These are phyloP conservation scores for Phytophthora vignae DNA, from an alignment of 352 stramenopile genomes.

Conservation along the genomic window DNA sequence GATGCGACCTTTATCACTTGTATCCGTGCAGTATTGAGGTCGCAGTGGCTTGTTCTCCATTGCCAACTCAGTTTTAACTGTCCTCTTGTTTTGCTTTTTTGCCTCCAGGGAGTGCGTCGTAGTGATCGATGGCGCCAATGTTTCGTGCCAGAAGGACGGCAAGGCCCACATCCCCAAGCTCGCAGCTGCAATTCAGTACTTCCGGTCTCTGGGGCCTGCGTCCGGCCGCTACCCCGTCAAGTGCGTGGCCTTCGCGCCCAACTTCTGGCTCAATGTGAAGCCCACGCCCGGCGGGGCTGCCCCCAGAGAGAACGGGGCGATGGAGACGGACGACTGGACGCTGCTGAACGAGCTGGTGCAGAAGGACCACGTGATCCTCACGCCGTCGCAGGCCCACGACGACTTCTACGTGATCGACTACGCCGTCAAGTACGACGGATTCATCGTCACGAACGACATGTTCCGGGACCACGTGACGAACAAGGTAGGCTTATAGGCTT, in stretches of 20 bases:
- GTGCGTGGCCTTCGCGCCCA: conserved; percentile 81
- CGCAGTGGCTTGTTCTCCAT: neutral
- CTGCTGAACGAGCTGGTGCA: conserved; percentile 66
- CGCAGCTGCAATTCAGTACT: conserved; percentile 71
- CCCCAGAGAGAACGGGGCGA: conserved; percentile 45
- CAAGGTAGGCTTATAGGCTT: too few species aligned
- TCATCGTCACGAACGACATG: conserved; percentile 94
- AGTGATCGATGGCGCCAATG: conserved; percentile 82
- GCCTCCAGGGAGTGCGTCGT: conserved; percentile 46
- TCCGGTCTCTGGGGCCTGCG: conserved; percentile 44
- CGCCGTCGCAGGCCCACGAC: conserved; percentile 87
- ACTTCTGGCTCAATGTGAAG: conserved; percentile 86
- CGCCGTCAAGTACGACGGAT: conserved; percentile 86
- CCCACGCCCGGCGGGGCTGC: conserved; percentile 26
- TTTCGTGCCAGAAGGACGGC: conserved; percentile 72
- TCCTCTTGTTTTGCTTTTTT: neutral
- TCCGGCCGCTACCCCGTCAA: conserved; percentile 50
- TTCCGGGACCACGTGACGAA: conserved; percentile 90
- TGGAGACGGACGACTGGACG: conserved; percentile 57
- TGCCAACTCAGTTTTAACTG: conserved; percentile 1
- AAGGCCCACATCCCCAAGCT: conserved; percentile 62
- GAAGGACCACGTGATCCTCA: conserved; percentile 75
- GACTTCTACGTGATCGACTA: conserved; percentile 95
- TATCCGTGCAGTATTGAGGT: conserved; percentile 9
- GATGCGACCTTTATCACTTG: neutral